phyloP scores from a whole-genome alignment of 2,329 filamentous ascomycete species.

The Fusarium tuaranense region DNA sequence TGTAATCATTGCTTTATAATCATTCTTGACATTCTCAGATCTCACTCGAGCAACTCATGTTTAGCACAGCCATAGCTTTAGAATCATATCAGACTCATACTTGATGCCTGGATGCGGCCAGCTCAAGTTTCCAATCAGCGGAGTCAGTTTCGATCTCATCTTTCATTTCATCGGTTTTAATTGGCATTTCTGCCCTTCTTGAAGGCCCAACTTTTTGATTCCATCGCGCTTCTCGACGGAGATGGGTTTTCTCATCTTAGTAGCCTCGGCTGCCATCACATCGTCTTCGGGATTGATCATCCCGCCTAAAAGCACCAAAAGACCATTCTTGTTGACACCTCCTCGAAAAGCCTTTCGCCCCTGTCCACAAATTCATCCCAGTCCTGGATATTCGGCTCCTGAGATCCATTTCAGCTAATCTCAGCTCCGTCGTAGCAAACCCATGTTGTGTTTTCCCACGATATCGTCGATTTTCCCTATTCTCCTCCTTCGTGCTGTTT shows the following conservation, averaged over 20 bases:
- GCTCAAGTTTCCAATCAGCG: not conserved
- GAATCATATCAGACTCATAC: not conserved
- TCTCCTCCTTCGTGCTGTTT: not conserved
- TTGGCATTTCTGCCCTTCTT: not conserved
- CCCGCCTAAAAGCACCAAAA: not conserved
- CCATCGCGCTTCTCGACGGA: not conserved
- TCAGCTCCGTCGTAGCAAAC: not conserved
- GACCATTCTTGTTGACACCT: not conserved
- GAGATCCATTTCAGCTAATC: not conserved
- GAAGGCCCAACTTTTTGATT: no score
- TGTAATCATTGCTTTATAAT: slow-evolving; percentile 34
- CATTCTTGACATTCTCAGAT: not conserved
- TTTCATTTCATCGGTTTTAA: not conserved
- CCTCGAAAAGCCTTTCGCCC: no score
- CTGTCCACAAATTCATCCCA: not conserved
- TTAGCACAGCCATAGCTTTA: not conserved
- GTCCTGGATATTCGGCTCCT: not conserved
- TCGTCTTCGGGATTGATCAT: not conserved
- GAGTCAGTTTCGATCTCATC: not conserved
- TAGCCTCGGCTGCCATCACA: not conserved
- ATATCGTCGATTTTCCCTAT: not conserved
- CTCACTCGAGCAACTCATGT: not conserved
- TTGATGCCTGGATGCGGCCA: not conserved
- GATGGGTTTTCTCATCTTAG: not conserved
- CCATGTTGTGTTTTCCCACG: not conserved